phyloP scores from a whole-genome alignment of 75 land plant genomes.

The Cryptomeria japonica region DNA sequence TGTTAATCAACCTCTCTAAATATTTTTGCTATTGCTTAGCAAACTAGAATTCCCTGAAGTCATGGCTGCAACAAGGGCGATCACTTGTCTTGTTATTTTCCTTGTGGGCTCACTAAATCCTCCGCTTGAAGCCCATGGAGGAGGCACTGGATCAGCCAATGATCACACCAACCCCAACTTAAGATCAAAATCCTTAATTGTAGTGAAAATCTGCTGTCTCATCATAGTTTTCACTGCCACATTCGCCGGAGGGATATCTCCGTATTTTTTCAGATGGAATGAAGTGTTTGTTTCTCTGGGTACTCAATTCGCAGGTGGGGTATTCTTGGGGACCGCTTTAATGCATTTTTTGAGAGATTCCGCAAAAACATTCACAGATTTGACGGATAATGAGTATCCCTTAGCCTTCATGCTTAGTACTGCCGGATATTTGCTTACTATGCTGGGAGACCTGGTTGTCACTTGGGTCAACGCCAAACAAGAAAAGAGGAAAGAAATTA shows the following conservation, averaged over 20 bases:
- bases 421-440: conserved; percentile 64
- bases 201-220: conserved; percentile 70
- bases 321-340: not conserved
- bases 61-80: too few relatives aligned
- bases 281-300: conserved; percentile 65
- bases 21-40: too few relatives aligned
- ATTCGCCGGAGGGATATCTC: conserved; percentile 82
- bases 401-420: conserved; percentile 83
- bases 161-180: conserved; percentile 29
- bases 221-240: conserved; percentile 66
- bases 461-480: conserved; percentile 25
- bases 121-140: conserved; percentile 18
- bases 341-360: conserved; percentile 84
- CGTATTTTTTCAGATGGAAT: conserved; percentile 80
- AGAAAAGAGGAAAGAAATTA: not conserved
- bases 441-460: conserved; percentile 63
- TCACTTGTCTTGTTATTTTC: not conserved
- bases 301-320: conserved; percentile 82
- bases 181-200: conserved; percentile 44
- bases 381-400: conserved; percentile 55
- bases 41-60: too few relatives aligned
- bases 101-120: not conserved
- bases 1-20: too few relatives aligned
- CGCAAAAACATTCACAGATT: conserved; percentile 47
- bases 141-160: conserved; percentile 7